Evolutionary conservation across 305 asterid genomes (phyloP).

Genomic region (Solanum hybrid): DNA sequence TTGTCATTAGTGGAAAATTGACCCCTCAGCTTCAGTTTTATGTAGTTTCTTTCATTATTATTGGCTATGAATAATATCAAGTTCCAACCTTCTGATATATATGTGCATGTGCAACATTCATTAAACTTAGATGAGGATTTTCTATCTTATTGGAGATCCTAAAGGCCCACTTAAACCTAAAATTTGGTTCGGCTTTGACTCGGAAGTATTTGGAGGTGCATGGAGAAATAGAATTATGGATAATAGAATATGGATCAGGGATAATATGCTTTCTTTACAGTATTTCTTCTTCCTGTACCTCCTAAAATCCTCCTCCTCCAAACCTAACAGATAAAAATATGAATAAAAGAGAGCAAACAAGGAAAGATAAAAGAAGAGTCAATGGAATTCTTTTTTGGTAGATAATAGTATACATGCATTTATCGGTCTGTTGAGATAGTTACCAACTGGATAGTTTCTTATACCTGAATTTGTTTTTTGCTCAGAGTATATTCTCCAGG

Average conservation of each 20-base stretch:
- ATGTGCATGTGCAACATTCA: not conserved
- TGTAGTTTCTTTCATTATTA: not conserved
- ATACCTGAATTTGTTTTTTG: constrained; percentile 7
- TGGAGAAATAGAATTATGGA: not conserved
- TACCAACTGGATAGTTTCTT: not conserved
- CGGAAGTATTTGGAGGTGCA: not conserved
- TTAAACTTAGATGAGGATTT: not conserved
- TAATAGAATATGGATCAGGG: not conserved
- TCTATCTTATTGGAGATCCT: not conserved
- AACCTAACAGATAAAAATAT: not conserved
- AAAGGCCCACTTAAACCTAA: not conserved
- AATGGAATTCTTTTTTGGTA: not conserved
- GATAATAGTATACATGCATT: not conserved
- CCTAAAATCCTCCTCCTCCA: not conserved
- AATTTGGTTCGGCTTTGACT: not conserved
- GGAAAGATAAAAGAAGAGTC: not conserved
- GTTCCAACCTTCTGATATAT: not conserved
- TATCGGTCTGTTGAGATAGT: not conserved
- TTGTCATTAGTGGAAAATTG: not conserved
- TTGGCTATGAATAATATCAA: not conserved
- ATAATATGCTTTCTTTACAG: not conserved
- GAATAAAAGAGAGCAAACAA: not conserved
- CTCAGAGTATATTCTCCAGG: constrained; percentile 61
- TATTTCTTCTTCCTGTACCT: not conserved
- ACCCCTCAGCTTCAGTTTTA: not conserved